phyloP scores from a whole-genome alignment of 2,329 filamentous ascomycete species.

The Lachnellula arida region DNA sequence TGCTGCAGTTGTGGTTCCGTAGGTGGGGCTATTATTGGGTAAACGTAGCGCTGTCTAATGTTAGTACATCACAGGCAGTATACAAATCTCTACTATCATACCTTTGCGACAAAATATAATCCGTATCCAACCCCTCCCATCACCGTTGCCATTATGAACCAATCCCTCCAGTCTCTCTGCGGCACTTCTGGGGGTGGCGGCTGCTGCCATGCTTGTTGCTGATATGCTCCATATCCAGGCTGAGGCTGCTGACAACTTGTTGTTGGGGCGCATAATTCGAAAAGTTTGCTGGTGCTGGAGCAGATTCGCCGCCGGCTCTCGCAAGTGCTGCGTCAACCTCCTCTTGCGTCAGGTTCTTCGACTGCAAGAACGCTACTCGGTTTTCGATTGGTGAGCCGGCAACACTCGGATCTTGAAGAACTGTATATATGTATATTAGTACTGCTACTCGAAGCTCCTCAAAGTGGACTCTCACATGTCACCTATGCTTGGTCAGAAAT shows the following conservation, averaged over 20 bases:
- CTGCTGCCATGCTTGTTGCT: slow-evolving; percentile 54
- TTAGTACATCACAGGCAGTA: slow-evolving; percentile 20
- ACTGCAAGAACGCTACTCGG: slow-evolving; percentile 85
- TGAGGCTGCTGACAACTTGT: slow-evolving; percentile 36
- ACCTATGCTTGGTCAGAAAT: slow-evolving; percentile 28
- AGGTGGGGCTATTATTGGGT: slow-evolving; percentile 85
- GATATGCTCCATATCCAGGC: slow-evolving; percentile 42
- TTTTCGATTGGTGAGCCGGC: slow-evolving; percentile 87
- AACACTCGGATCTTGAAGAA: slow-evolving; percentile 92
- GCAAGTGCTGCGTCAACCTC: slow-evolving; percentile 84
- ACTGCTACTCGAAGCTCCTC: not conserved
- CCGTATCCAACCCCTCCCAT: slow-evolving; percentile 87
- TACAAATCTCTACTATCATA: slow-evolving; percentile 35
- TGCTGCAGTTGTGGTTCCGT: slow-evolving; percentile 91
- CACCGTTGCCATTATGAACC: slow-evolving; percentile 99
- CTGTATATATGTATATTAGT: slow-evolving; percentile 40
- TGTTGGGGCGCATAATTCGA: slow-evolving; percentile 40
- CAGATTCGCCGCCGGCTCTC: slow-evolving; percentile 60
- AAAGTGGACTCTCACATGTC: slow-evolving; percentile 29
- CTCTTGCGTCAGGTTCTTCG: slow-evolving; percentile 95
- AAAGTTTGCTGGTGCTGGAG: slow-evolving; percentile 36
- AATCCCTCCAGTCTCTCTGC: slow-evolving; percentile 91
- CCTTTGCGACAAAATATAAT: slow-evolving; percentile 81
- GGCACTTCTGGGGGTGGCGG: slow-evolving; percentile 55
- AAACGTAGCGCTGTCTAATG: slow-evolving; percentile 69